These are phyloP conservation scores for Quillaja saponaria DNA, from an alignment of 306 rosid genomes.

Conservation along the genomic window DNA sequence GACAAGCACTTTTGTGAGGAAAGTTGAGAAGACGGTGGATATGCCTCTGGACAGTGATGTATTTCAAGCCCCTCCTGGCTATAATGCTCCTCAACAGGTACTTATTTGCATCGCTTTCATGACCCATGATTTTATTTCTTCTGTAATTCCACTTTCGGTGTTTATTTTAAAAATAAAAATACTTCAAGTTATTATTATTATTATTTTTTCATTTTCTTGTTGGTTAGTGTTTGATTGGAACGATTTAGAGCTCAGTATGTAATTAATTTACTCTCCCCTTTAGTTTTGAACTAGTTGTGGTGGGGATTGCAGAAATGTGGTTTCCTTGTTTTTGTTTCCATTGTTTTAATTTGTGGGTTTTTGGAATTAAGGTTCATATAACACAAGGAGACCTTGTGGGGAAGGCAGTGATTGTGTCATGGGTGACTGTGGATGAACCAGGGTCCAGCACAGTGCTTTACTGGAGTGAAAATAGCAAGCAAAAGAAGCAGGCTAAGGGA, in stretches of 20 bases:
- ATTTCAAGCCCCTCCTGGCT: slow-evolving; percentile 59
- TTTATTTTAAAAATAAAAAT: no score
- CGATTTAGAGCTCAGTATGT: not conserved
- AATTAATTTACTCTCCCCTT: not conserved
- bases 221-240: not conserved
- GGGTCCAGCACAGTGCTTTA: slow-evolving; percentile 59
- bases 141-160: no score
- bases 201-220: not conserved
- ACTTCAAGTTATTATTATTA: no score
- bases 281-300: no score
- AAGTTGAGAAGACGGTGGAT: slow-evolving; percentile 40
- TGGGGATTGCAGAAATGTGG: no score
- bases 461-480: slow-evolving; percentile 57
- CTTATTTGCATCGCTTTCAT: not conserved
- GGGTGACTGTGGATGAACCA: slow-evolving; percentile 71
- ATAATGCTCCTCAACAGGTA: slow-evolving; percentile 85
- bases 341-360: slow-evolving; percentile 9
- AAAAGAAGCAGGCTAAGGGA: slow-evolving; percentile 44
- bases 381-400: slow-evolving; percentile 87
- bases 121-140: not conserved
- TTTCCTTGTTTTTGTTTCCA: not conserved
- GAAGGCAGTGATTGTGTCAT: slow-evolving; percentile 72
- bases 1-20: slow-evolving; percentile 51
- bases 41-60: slow-evolving; percentile 66
- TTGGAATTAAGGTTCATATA: slow-evolving; percentile 71